Evolutionary conservation across 768 basidiomycete genomes (phyloP).

Genomic region (Psilocybe azurescens): DNA sequence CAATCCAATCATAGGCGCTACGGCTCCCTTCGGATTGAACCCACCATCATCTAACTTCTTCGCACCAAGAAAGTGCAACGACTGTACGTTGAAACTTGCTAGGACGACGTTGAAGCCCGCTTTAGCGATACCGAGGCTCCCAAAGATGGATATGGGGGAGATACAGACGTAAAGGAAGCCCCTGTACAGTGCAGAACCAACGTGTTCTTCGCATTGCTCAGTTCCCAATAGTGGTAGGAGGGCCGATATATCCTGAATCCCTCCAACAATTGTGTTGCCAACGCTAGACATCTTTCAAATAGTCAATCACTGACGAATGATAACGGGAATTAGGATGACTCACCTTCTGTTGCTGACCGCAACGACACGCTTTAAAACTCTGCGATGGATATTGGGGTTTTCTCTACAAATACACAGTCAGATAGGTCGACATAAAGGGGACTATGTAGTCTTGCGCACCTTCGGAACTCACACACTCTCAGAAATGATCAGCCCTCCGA

Average conservation of each 20-base stretch:
- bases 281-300: background rate
- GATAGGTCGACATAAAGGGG: too few relatives aligned
- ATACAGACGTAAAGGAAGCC: conserved; percentile 16
- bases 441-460: too few relatives aligned
- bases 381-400: too few relatives aligned
- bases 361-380: too few relatives aligned
- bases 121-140: conserved; percentile 16
- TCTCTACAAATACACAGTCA: too few relatives aligned
- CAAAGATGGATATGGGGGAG: conserved; percentile 19
- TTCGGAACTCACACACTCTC: too few relatives aligned
- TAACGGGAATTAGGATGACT: too few relatives aligned
- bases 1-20: conserved; percentile 13
- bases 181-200: conserved; percentile 16
- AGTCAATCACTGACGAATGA: too few relatives aligned
- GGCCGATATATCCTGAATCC: conserved; percentile 21
- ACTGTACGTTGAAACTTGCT: conserved; percentile 9
- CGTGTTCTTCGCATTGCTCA: conserved; percentile 22
- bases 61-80: conserved; percentile 13
- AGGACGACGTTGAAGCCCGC: conserved; percentile 18
- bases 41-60: conserved; percentile 13
- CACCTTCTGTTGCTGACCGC: too few relatives aligned
- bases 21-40: conserved; percentile 8
- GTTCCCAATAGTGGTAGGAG: conserved; percentile 19
- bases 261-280: background rate
- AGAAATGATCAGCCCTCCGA: too few relatives aligned